A percentile compares a stretch with the other conserved stretches of the same genome.
These are phyloP conservation scores for Dioszegia aurantiaca DNA, from an alignment of 768 basidiomycete genomes.

Conservation along the genomic window DNA sequence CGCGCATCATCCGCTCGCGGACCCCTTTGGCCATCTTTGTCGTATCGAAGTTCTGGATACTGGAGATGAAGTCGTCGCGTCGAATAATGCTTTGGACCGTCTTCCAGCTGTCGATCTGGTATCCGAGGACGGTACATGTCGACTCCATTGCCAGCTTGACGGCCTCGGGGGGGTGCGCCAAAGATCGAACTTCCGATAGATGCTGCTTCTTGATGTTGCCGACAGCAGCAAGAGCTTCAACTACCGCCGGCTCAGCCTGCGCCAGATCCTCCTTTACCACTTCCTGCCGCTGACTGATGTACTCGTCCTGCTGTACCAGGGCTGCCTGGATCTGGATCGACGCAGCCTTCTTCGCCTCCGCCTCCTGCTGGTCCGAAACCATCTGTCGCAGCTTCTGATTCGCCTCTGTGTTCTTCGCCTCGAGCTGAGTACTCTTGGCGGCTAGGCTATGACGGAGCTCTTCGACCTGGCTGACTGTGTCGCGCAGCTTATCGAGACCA, in stretches of 20 bases:
- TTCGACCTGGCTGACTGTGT: constrained; percentile 95
- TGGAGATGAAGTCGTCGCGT: constrained; percentile 91
- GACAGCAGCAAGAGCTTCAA: constrained; percentile 93
- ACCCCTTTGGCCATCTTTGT: constrained; percentile 83
- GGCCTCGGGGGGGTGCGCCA: constrained; percentile 97
- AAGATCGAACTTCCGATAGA: constrained; percentile 91
- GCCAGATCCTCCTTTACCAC: constrained; percentile 94
- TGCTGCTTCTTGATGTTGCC: constrained; percentile 94
- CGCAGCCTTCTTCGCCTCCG: constrained; percentile 94
- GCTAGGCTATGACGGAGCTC: constrained; percentile 92
- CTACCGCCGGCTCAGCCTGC: constrained; percentile 93
- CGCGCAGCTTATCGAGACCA: constrained; percentile 90
- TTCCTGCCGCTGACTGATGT: constrained; percentile 80
- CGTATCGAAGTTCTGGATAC: constrained; percentile 95
- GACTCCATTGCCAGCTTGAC: constrained; percentile 99
- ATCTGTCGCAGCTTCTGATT: constrained; percentile 96
- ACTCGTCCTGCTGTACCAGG: constrained; percentile 80
- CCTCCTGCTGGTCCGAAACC: constrained; percentile 98
- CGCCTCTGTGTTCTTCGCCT: constrained; percentile 90
- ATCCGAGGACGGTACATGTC: constrained; percentile 90
- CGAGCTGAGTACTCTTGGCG: constrained; percentile 83
- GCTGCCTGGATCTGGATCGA: constrained; percentile 95
- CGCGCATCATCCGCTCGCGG: constrained; percentile 85
- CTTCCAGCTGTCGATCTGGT: constrained; percentile 96
- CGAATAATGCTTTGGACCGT: constrained; percentile 93